Evolutionary conservation across 148 eudicot genomes (phyloP).

Genomic region (Heliosperma pusillum): DNA sequence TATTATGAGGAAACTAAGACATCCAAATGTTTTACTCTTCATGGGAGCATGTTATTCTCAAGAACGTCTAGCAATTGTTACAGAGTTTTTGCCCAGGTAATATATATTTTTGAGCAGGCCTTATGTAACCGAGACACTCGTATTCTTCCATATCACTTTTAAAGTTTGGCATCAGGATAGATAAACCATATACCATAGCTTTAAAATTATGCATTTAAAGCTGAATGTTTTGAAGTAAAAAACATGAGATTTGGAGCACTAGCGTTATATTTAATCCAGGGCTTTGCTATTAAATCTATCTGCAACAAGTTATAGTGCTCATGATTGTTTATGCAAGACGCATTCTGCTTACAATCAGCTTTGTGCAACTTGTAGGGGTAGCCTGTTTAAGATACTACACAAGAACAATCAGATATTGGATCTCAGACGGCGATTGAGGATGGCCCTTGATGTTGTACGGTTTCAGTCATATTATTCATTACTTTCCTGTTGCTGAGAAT

Average conservation of each 20-base stretch:
- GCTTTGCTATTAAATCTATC: not conserved
- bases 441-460: constrained; percentile 89
- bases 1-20: constrained; percentile 76
- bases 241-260: not conserved
- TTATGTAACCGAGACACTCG: not conserved
- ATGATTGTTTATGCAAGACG: not conserved
- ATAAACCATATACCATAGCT: not conserved
- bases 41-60: constrained; percentile 81
- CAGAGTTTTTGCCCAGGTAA: constrained; percentile 79
- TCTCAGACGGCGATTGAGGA: constrained; percentile 54
- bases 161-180: not conserved
- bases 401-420: constrained; percentile 64
- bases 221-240: not conserved
- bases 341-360: not conserved
- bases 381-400: constrained; percentile 77
- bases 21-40: constrained; percentile 89
- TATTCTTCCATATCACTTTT: no score
- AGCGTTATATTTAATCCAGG: not conserved
- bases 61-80: constrained; percentile 73
- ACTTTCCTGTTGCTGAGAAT: not conserved
- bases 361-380: constrained; percentile 53
- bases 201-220: not conserved
- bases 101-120: not conserved
- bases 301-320: not conserved
- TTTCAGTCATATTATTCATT: constrained; percentile 11